These are phyloP conservation scores for Fusarium sp. DNA, from an alignment of 2,329 filamentous ascomycete genomes.

Conservation along the genomic window DNA sequence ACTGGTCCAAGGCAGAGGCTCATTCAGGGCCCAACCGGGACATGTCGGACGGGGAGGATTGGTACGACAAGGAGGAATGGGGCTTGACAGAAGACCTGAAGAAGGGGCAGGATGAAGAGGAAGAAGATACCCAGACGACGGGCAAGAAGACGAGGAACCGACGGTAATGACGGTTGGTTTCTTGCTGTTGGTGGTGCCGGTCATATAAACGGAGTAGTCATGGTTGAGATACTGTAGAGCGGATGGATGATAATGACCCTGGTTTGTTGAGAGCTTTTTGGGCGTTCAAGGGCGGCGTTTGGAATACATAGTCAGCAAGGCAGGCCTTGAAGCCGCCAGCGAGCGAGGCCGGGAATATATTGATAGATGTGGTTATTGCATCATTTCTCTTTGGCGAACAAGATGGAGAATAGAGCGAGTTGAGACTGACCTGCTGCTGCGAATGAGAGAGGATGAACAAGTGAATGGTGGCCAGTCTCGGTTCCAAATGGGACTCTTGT, in stretches of 20 bases:
- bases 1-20: constrained; percentile 84
- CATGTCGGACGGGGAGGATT: constrained; percentile 91
- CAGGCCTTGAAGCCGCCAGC: constrained; percentile 36
- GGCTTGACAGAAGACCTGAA: constrained; percentile 80
- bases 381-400: constrained; percentile 12
- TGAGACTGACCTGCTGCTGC: background rate
- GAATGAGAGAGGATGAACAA: constrained; percentile 4
- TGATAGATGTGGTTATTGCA: constrained; percentile 32
- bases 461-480: constrained; percentile 11
- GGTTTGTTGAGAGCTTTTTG: constrained; percentile 39
- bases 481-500: background rate
- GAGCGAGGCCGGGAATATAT: constrained; percentile 18
- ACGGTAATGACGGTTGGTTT: constrained; percentile 50
- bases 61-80: constrained; percentile 90
- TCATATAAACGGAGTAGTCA: constrained; percentile 11
- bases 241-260: constrained; percentile 47
- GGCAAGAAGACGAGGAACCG: constrained; percentile 75
- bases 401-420: background rate
- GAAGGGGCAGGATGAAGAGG: constrained; percentile 87
- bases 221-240: constrained; percentile 5
- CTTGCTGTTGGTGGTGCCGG: constrained; percentile 14
- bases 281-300: constrained; percentile 40
- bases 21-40: constrained; percentile 78
- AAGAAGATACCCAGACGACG: constrained; percentile 77
- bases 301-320: constrained; percentile 33